phyloP scores from a whole-genome alignment of 352 stramenopile genomes.

The Globisporangium emineosum region DNA sequence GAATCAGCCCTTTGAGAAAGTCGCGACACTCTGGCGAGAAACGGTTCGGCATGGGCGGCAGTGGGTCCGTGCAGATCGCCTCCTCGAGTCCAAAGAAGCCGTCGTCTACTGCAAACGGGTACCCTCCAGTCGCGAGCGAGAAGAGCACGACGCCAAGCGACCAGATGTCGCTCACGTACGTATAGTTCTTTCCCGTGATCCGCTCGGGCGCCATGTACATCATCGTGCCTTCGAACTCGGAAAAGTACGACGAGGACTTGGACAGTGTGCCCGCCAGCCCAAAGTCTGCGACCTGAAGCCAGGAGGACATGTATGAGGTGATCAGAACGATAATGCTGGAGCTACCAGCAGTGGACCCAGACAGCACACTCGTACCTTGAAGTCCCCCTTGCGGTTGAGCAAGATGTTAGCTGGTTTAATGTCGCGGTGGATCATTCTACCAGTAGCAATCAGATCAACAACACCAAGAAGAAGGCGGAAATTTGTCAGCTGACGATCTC shows the following conservation, averaged over 20 bases:
- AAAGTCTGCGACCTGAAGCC: slow-evolving; percentile 67
- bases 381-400: slow-evolving; percentile 79
- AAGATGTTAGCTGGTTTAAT: slow-evolving; percentile 92
- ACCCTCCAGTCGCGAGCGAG: slow-evolving; percentile 55
- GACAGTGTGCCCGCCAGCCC: slow-evolving; percentile 71
- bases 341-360: not conserved
- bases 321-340: too few relatives aligned
- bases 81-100: slow-evolving; percentile 85
- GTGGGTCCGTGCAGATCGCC: slow-evolving; percentile 69
- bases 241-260: slow-evolving; percentile 79
- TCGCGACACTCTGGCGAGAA: slow-evolving; percentile 90
- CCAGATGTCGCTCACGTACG: slow-evolving; percentile 77
- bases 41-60: slow-evolving; percentile 68
- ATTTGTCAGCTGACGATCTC: not conserved
- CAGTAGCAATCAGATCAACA: not conserved
- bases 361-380: slow-evolving; percentile 52
- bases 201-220: slow-evolving; percentile 95
- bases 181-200: slow-evolving; percentile 86
- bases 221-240: slow-evolving; percentile 89
- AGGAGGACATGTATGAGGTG: not conserved
- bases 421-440: slow-evolving; percentile 83
- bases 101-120: slow-evolving; percentile 72
- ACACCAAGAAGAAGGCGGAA: not conserved
- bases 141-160: slow-evolving; percentile 76
- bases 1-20: slow-evolving; percentile 91